Percentiles rank a stretch among this genome's conserved stretches.
phyloP scores from a whole-genome alignment of 2,329 filamentous ascomycete genomes.

The Nemania sp. region DNA sequence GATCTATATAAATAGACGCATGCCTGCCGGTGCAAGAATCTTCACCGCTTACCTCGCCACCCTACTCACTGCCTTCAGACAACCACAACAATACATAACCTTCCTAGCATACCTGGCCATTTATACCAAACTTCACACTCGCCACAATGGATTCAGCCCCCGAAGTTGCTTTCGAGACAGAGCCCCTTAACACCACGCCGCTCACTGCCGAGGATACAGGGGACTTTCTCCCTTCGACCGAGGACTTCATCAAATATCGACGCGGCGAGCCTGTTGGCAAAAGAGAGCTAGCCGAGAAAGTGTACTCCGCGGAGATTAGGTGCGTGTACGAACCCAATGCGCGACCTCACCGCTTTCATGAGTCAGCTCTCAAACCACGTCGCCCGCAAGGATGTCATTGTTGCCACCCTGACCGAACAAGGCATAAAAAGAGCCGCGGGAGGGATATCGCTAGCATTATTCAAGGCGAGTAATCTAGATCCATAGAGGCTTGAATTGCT shows the following conservation, averaged over 20 bases:
- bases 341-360: conserved; percentile 9
- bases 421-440: too few relatives aligned
- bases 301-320: not conserved
- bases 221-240: conserved; percentile 1
- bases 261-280: conserved; percentile 12
- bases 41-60: not conserved
- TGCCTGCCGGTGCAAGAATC: not conserved
- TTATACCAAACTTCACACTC: not conserved
- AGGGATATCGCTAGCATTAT: too few relatives aligned
- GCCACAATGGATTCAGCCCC: too few relatives aligned
- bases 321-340: not conserved
- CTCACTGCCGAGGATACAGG: conserved; percentile 11
- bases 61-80: not conserved
- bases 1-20: not conserved
- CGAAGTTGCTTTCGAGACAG: not conserved
- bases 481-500: too few relatives aligned
- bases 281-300: not conserved
- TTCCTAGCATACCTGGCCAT: not conserved
- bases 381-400: not conserved
- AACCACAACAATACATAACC: not conserved
- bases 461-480: too few relatives aligned
- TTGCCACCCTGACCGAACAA: too few relatives aligned
- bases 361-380: not conserved
- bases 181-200: not conserved
- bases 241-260: not conserved